phyloP scores from a whole-genome alignment of 2,329 filamentous ascomycete genomes.

The Chaetomiaceae sp. region DNA sequence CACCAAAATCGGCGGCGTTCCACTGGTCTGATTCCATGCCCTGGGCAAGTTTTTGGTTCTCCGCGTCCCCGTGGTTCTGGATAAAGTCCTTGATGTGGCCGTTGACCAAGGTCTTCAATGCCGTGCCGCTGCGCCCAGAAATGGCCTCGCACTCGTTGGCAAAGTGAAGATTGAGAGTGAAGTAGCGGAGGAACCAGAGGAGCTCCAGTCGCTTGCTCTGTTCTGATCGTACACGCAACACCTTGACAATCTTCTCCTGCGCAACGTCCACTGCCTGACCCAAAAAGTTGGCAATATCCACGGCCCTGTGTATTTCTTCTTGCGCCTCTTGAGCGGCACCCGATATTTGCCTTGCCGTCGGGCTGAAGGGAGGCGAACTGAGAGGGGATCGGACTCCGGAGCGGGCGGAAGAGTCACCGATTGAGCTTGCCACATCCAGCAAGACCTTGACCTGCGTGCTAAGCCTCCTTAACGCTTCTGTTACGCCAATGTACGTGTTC shows the following conservation, averaged over 20 bases:
- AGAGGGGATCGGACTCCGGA: constrained; percentile 42
- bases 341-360: constrained; percentile 37
- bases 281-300: constrained; percentile 73
- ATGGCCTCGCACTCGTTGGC: constrained; percentile 83
- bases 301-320: constrained; percentile 69
- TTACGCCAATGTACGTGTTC: constrained; percentile 79
- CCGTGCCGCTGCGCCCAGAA: constrained; percentile 69
- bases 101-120: constrained; percentile 75
- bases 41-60: constrained; percentile 69
- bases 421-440: constrained; percentile 84
- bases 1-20: constrained; percentile 70
- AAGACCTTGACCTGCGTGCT: constrained; percentile 90
- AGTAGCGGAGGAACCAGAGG: constrained; percentile 71
- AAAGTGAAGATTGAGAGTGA: constrained; percentile 76
- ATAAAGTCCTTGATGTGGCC: constrained; percentile 78
- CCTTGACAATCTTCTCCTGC: constrained; percentile 69
- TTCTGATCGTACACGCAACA: constrained; percentile 71
- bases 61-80: constrained; percentile 61
- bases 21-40: constrained; percentile 78
- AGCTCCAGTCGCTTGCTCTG: constrained; percentile 65
- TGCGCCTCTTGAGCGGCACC: constrained; percentile 49
- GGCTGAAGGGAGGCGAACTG: constrained; percentile 51
- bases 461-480: constrained; percentile 78
- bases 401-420: constrained; percentile 40
- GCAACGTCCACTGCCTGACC: constrained; percentile 77